Base-by-base conservation (phyloP, 2,329 filamentous ascomycete species). In the Samsoniella hepiali region DNA sequence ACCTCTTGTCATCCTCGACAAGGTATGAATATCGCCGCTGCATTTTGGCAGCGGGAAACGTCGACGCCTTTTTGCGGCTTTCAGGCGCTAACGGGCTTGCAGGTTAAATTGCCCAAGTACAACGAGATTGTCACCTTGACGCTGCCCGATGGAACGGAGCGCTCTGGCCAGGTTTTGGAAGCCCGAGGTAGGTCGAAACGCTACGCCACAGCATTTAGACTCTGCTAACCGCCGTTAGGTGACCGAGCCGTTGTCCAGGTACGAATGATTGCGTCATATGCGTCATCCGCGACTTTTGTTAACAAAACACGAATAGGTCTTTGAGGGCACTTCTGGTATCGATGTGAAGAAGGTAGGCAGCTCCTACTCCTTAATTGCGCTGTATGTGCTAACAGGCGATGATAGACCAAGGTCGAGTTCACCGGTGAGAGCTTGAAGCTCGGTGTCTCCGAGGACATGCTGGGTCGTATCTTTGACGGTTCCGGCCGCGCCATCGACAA, bases 401-500 rank as follows among this genome's bases (percentile, higher is more conserved):
- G 32, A 69, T 73, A 95, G 93, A 97, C 94, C 62, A 96, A 90
- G 84, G 94, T 99, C 77, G 91, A 99, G 77, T 98, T 99, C 78
- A 96, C 91, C 38, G 95, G 95, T 65, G 87, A 97, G 81, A 98
- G 91, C 82, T 82, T 99, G 82, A 98, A 98, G 86, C 90, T 99
- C 60, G 95, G 95, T 78, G 95, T 99, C 65, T 98, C 95, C 59
- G 96, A 99, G 81, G 95, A 99, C 82, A 99, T 99, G 95, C 81
- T 99, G 79, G 95, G 95, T 69, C 94, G 96, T 82, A 93, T 98
- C 78, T 99, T 99, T 76, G 93, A 99, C 82, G 95, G 95, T 73
- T 98, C 95, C 65, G 95, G 95, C 75, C 90, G 94, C 78, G 91
- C 96, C 71, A 99, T 99, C 77, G 95, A 99, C 82, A 99, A 98